Evolutionary conservation across 2,329 filamentous ascomycete species (phyloP).

Genomic region (Hypoxylon sp.): DNA sequence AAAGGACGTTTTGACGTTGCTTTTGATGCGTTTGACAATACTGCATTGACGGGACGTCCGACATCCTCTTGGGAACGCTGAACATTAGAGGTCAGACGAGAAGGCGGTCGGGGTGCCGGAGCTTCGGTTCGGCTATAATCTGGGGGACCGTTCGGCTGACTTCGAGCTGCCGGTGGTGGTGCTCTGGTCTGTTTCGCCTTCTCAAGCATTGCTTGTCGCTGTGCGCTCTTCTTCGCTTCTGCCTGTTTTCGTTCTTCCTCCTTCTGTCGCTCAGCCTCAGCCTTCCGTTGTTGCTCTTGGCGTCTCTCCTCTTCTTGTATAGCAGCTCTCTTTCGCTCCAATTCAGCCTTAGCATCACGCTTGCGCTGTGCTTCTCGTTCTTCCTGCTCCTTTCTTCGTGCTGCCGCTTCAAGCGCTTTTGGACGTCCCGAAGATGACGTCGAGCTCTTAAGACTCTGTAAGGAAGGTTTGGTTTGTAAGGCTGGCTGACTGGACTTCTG

Average conservation of each 20-base stretch:
- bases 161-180: conserved; percentile 71
- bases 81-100: conserved; percentile 71
- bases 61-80: conserved; percentile 71
- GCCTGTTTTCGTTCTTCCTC: conserved; percentile 73
- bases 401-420: conserved; percentile 81
- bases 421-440: conserved; percentile 75
- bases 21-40: conserved; percentile 75
- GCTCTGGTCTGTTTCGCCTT: conserved; percentile 76
- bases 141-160: conserved; percentile 67
- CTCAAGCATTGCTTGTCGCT: conserved; percentile 74
- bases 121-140: conserved; percentile 61
- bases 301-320: conserved; percentile 75
- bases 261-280: conserved; percentile 74
- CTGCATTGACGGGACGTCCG: conserved; percentile 72
- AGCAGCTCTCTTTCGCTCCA: conserved; percentile 81
- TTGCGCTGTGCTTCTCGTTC: conserved; percentile 85
- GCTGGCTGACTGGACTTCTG: conserved; percentile 79
- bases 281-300: conserved; percentile 71
- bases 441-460: conserved; percentile 75
- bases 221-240: conserved; percentile 76
- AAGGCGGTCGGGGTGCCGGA: conserved; percentile 63
- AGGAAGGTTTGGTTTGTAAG: conserved; percentile 70
- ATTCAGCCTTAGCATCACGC: conserved; percentile 83
- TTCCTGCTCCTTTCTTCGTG: conserved; percentile 87
- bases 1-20: conserved; percentile 81